These are phyloP conservation scores for Cladorrhinum sp. DNA, from an alignment of 2,329 filamentous ascomycete species.

Conservation along the genomic window DNA sequence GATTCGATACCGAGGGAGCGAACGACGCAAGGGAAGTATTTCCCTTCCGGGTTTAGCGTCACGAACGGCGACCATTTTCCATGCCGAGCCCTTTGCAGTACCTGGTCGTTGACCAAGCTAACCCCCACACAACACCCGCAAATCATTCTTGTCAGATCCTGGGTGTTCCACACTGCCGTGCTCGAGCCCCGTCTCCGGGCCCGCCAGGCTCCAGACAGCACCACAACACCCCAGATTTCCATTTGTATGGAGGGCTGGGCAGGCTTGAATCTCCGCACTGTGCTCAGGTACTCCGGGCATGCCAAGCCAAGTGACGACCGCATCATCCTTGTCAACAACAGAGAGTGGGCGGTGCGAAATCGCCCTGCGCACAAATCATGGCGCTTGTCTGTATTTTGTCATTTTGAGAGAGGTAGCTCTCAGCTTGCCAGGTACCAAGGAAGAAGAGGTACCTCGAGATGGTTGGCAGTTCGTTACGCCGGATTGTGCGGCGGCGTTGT, in stretches of 20 bases:
- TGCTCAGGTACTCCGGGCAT: conserved; percentile 22
- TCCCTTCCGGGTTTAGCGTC: conserved; percentile 19
- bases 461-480: conserved; percentile 13
- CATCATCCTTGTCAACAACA: conserved; percentile 13
- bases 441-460: conserved; percentile 13
- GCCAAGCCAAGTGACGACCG: conserved; percentile 19
- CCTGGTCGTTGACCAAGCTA: conserved; percentile 21
- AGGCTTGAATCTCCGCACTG: conserved; percentile 23
- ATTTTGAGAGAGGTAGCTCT: conserved; percentile 9
- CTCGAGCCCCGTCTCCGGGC: conserved; percentile 20
- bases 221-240: conserved; percentile 20
- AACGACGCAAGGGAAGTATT: conserved; percentile 12
- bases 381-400: conserved; percentile 3
- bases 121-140: conserved; percentile 29
- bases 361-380: conserved; percentile 19
- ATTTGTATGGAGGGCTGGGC: conserved; percentile 6
- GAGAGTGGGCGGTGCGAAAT: conserved; percentile 13
- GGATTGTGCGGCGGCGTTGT: conserved; percentile 18
- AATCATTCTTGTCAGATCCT: conserved; percentile 21
- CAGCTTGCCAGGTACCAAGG: conserved; percentile 18
- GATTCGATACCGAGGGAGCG: conserved; percentile 8
- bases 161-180: conserved; percentile 14
- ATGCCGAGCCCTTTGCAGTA: conserved; percentile 12
- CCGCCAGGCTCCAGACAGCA: conserved; percentile 11
- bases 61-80: conserved; percentile 9